Evolutionary conservation across 1,284 basidiomycete genomes (phyloP).

Genomic region (Mycosarcoma mackinlayi): DNA sequence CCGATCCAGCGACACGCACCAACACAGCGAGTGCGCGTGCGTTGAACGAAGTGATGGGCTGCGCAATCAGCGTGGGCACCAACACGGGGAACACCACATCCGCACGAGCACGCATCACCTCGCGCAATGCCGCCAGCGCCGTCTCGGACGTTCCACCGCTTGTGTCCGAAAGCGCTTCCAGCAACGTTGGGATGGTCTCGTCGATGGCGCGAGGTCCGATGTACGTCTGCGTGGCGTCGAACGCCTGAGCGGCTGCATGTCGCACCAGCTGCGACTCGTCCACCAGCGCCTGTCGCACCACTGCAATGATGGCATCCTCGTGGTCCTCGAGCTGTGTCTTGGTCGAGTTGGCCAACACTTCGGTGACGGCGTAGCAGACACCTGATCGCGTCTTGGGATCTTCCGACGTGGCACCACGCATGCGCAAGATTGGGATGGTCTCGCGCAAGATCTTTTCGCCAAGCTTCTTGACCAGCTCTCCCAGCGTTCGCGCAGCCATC

Average conservation of each 20-base stretch:
- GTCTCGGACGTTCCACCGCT: constrained; percentile 84
- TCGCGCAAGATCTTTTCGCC: constrained; percentile 91
- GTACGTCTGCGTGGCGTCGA: constrained; percentile 90
- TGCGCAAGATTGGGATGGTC: constrained; percentile 81
- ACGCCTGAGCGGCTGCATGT: constrained; percentile 89
- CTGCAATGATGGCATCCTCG: constrained; percentile 85
- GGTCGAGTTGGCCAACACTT: constrained; percentile 88
- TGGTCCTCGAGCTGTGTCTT: constrained; percentile 87
- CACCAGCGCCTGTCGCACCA: constrained; percentile 82
- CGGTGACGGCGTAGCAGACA: constrained; percentile 86
- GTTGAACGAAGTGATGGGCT: constrained; percentile 94
- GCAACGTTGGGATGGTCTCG: constrained; percentile 91
- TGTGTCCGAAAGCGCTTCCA: constrained; percentile 79
- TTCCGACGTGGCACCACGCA: constrained; percentile 74
- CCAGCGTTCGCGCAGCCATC: constrained; percentile 72
- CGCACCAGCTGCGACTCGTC: constrained; percentile 89
- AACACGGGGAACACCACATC: constrained; percentile 95
- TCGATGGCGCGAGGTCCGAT: constrained; percentile 92
- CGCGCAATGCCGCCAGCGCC: constrained; percentile 87
- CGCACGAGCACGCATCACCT: constrained; percentile 73
- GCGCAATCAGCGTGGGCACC: constrained; percentile 88
- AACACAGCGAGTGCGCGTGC: constrained; percentile 89
- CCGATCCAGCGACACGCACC: constrained; percentile 90
- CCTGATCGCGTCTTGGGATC: constrained; percentile 85
- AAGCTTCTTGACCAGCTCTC: constrained; percentile 92